Percentiles rank a stretch among this genome's conserved stretches.
phyloP scores from a whole-genome alignment of 306 rosid species.

The Trifolium repens region DNA sequence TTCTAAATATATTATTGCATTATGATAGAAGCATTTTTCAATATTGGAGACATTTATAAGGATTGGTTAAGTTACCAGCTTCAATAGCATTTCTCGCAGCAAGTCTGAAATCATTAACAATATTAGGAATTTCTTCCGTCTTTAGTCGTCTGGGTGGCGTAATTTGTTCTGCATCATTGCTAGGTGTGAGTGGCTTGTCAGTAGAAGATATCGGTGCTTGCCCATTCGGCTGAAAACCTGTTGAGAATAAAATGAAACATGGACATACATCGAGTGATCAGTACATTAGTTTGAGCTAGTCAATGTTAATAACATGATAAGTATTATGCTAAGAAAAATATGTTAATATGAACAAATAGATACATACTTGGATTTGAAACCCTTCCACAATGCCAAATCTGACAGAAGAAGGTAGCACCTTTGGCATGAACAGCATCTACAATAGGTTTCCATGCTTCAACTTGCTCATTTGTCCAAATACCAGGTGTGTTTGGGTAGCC shows the following conservation, averaged over 20 bases:
- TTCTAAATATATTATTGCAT: background rate
- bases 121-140: background rate
- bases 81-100: constrained; percentile 55
- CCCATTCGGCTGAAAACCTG: constrained; percentile 56
- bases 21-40: background rate
- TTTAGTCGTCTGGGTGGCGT: constrained; percentile 58
- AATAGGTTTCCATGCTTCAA: constrained; percentile 57
- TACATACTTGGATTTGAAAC: constrained; percentile 24
- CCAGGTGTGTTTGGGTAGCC: no score
- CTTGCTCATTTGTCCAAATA: constrained; percentile 58
- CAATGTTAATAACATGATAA: no score
- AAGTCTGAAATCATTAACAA: constrained; percentile 32
- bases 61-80: constrained; percentile 52
- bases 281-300: background rate
- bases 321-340: no score
- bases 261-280: background rate
- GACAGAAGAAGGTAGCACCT: constrained; percentile 57
- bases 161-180: constrained; percentile 40
- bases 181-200: constrained; percentile 50
- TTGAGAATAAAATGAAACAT: constrained; percentile 7
- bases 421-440: constrained; percentile 64
- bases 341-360: no score
- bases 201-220: constrained; percentile 67
- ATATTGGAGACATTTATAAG: background rate
- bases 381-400: constrained; percentile 62